Conservation (phyloP, 139 green algal genomes). For the Klebsormidium nitens region DNA sequence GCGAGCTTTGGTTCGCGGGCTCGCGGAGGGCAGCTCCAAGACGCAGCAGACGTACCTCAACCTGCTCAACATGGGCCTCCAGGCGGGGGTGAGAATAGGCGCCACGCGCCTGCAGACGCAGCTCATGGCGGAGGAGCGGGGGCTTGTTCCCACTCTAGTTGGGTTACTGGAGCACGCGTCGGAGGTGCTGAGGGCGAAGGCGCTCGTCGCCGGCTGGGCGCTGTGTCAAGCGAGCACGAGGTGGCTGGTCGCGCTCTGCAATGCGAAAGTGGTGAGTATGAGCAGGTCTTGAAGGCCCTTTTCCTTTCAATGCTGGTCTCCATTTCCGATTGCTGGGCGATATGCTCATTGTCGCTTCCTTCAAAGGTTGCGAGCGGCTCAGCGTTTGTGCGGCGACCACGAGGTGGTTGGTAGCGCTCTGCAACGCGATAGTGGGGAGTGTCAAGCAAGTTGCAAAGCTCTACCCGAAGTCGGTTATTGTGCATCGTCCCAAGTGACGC, state of each 20-base stretch:
- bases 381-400: too few species aligned
- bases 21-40: constrained; percentile 50
- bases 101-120: background rate
- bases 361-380: too few species aligned
- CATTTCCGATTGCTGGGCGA: too few species aligned
- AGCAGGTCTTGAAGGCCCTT: too few species aligned
- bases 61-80: constrained; percentile 65
- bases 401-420: too few species aligned
- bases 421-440: too few species aligned
- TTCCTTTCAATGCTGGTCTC: too few species aligned
- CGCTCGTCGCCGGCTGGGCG: constrained; percentile 39
- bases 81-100: background rate
- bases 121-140: constrained; percentile 44
- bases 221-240: constrained; percentile 30
- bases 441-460: too few species aligned
- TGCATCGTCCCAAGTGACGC: too few species aligned
- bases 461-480: too few species aligned
- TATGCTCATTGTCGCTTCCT: too few species aligned
- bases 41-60: constrained; percentile 64
- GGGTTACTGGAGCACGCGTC: constrained; percentile 60
- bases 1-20: constrained; percentile 43
- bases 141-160: constrained; percentile 49
- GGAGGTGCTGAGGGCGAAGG: constrained; percentile 63
- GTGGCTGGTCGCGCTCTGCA: constrained; percentile 33
- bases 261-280: constrained; percentile 30